These are phyloP conservation scores for Gloeophyllum trabeum DNA, from an alignment of 768 basidiomycete genomes.

Conservation along the genomic window DNA sequence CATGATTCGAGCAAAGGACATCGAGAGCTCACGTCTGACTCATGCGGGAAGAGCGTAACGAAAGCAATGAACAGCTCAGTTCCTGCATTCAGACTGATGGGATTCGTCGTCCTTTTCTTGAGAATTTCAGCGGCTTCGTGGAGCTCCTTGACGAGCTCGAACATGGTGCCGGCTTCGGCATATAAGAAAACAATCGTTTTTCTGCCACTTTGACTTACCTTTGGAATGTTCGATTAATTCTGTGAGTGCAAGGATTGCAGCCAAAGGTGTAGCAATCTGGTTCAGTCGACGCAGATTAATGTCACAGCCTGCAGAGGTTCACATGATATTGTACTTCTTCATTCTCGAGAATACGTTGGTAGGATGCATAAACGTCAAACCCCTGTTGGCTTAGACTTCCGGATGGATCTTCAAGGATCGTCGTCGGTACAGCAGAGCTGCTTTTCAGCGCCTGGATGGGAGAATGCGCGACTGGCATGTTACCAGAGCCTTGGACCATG, in stretches of 20 bases:
- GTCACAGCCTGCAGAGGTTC: background rate
- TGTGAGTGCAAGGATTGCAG: conserved; percentile 79
- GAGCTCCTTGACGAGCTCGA: conserved; percentile 80
- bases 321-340: conserved; percentile 41
- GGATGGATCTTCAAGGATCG: conserved; percentile 1
- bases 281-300: conserved; percentile 4
- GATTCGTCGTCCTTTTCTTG: conserved; percentile 53
- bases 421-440: conserved; percentile 1
- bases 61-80: conserved; percentile 87
- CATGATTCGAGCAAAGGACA: conserved; percentile 3
- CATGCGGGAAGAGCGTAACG: conserved; percentile 75
- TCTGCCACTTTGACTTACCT: conserved; percentile 30
- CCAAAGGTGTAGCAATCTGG: conserved; percentile 74
- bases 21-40: conserved; percentile 49
- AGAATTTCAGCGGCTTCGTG: conserved; percentile 62
- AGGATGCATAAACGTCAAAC: conserved; percentile 42
- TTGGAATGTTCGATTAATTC: conserved; percentile 72
- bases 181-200: background rate
- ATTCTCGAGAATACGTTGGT: conserved; percentile 49
- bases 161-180: conserved; percentile 74
- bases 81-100: conserved; percentile 81
- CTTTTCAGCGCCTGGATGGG: no score
- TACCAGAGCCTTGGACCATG: no score
- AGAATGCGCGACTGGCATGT: no score
- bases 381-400: background rate